phyloP scores from a whole-genome alignment of 1,284 basidiomycete species.

The Pterula multifida region DNA sequence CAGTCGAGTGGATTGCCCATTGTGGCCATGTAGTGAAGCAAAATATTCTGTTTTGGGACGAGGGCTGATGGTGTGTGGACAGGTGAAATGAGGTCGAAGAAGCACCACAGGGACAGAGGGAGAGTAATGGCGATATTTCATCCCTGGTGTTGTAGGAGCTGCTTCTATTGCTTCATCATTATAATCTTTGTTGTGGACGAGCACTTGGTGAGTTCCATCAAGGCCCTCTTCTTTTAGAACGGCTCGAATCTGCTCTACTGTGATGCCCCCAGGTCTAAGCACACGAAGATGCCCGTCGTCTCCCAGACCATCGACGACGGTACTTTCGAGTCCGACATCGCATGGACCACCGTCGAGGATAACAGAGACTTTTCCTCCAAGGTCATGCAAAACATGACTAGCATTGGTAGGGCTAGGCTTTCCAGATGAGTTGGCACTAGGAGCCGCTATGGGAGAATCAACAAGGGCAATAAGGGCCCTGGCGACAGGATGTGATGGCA shows the following conservation, averaged over 20 bases:
- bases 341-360: slow-evolving; percentile 93
- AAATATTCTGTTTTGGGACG: slow-evolving; percentile 16
- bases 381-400: slow-evolving; percentile 74
- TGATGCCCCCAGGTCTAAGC: slow-evolving; percentile 86
- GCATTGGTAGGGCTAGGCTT: slow-evolving; percentile 92
- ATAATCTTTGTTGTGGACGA: slow-evolving; percentile 71
- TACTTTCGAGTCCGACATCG: slow-evolving; percentile 88
- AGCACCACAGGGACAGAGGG: slow-evolving; percentile 78
- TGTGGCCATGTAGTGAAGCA: not conserved
- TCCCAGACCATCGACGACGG: slow-evolving; percentile 81
- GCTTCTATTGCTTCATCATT: slow-evolving; percentile 50
- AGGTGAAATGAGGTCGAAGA: slow-evolving; percentile 39
- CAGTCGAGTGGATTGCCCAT: not conserved
- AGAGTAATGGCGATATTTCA: slow-evolving; percentile 99
- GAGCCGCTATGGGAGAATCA: slow-evolving; percentile 79
- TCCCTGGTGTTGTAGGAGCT: slow-evolving; percentile 93
- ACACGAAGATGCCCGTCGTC: slow-evolving; percentile 70
- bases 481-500: slow-evolving; percentile 91
- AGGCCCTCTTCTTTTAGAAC: slow-evolving; percentile 33
- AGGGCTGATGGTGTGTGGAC: slow-evolving; percentile 20
- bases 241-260: slow-evolving; percentile 75
- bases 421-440: slow-evolving; percentile 92
- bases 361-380: slow-evolving; percentile 62
- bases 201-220: slow-evolving; percentile 32
- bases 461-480: slow-evolving; percentile 76